Base-by-base conservation (phyloP, 768 basidiomycete species). In the Phylloporus arenicola region DNA sequence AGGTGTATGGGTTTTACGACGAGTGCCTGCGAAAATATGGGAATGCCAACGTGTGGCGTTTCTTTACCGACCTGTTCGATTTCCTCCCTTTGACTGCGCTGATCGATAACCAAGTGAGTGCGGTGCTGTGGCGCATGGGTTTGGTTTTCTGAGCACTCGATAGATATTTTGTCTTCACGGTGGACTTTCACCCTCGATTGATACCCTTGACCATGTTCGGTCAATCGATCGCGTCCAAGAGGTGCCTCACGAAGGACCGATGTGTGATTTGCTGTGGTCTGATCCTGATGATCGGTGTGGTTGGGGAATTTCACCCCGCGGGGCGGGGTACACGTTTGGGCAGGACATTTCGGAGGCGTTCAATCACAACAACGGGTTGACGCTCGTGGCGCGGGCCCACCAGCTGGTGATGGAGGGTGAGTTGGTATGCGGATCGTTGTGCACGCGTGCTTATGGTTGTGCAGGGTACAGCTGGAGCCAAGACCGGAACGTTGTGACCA, bases 1-100 rank as follows among this genome's bases (percentile, higher is more conserved):
- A 99, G 70, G 96, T 99, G 17, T 99, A 99, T 64, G 96, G 96
- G 38, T 99, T 99, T 67, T 99, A 99, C 71, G 96, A 99, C 76
- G 96, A 99, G 71, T 99, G 96, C 68, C 78, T 97, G 68, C 84
- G 96, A 70, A 99, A 99, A 78, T 99, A 99, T 72, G 96, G 96
- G 46, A 98, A 97, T 73, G 94, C 95, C 64, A 98, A 97, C 65
- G 95, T 99, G 30, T 99, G 96, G 96, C 86, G 95, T 63, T 95
- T 85, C 78, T 99, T 97, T 69, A 97, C 95, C 64, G 95, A 98
- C 79, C 74, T 97, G 47, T 98, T 99, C 68, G 96, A 98, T 73
- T 98, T 89, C 72, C 81, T 98, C 38, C 94, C 96, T 51, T 81
- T 98, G 58, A 97, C 94, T 43, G 96, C 95, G 43, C 82, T 97